Evolutionary conservation across 75 land plant genomes (phyloP), one percentile per base, ranked within the genome.

Genomic region (Cryptomeria japonica): DNA sequence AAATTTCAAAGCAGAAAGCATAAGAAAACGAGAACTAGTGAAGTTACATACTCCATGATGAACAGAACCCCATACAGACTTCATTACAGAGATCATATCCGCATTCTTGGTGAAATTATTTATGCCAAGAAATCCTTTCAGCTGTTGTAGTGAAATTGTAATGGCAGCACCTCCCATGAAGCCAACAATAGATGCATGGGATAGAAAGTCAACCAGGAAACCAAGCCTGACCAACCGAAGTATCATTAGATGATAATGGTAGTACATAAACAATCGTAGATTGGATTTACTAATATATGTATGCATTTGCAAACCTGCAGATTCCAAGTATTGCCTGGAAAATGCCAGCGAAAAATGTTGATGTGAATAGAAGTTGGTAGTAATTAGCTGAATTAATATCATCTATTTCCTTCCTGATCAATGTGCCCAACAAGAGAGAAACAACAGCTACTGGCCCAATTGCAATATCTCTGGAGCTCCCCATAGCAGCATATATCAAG

Each of bases 381-480:
- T 95, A 95, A 41, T 86, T 83, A 31, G 68, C 10, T 2, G 96
- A 93, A 73, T 94, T 90, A 44, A 77, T 89, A 1, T 70, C 92
- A 37, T 92, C 93, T 46, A 90, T 85, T 18, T 93, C 68, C 68
- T 93, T 56, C 80, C 83, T 88, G 41, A 90, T 72, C 92, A 92
- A 84, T 39, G 94, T 89, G 12, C 94, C 92, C 44, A 96, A 83
- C 32, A 96, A 88, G 41, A 96, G 87, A 12, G 98, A 96, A 55
- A 95, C 93, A 38, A 96, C 97, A 36, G 96, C 96, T 9, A 93
- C 97, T 5, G 98, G 96, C 14, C 98, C 98, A 58, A 96, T 93
- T 3, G 96, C 96, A 49, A 96, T 84, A 41, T 96, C 97, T 89
- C 93, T 93, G 70, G 98, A 96, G 51, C 90, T 94, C 49, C 98